Evolutionary conservation across 306 rosid species (phyloP), one percentile per base, ranked within the genome.

Genomic region (Sphenostylis stenocarpa): DNA sequence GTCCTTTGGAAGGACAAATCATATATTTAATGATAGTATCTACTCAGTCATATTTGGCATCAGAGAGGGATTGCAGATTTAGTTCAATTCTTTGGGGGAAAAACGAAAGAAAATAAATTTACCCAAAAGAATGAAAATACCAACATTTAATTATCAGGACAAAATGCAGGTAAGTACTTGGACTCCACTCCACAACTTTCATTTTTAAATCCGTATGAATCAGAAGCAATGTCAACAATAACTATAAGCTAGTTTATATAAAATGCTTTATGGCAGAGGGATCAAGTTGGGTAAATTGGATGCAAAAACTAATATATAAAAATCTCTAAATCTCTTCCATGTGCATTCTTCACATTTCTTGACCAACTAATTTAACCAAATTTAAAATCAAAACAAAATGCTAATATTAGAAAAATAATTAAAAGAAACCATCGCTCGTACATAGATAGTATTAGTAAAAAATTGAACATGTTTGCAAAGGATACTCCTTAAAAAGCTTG

Each of bases 401-500:
- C n/a, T 56, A 75, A 47, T 65, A 70, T 11, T 60, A 47, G 24
- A 68, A 33, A 34, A 70, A 43, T 4, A 23, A 66, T 44, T 17
- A 56, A 48, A 81, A 73, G 3, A 70, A 53, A 67, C 67, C 65
- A 33, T 49, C 48, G 28, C 57, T 73, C 74, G 44, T 21, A 23
- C 51, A 79, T 28, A 51, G 51, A 65, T 19, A 55, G 24, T 39
- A 52, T 43, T 44, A 38, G 73, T 69, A 17, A 41, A 60, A 48
- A 55, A 31, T 2, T 58, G 16, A 52, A 63, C 34, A 39, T 56
- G 48, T 60, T 72, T 58, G 48, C 57, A 67, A 84, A 92, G 96
- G 98, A 92, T 95, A 95, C 98, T 95, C 98, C 83, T 95, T 92
- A 79, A 92, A 95, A 85, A 92, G 96, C 86, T 95, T 92, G 39